Evolutionary conservation across 192 early-diverging fungal species (phyloP).

Genomic region (Coemansia sp.): DNA sequence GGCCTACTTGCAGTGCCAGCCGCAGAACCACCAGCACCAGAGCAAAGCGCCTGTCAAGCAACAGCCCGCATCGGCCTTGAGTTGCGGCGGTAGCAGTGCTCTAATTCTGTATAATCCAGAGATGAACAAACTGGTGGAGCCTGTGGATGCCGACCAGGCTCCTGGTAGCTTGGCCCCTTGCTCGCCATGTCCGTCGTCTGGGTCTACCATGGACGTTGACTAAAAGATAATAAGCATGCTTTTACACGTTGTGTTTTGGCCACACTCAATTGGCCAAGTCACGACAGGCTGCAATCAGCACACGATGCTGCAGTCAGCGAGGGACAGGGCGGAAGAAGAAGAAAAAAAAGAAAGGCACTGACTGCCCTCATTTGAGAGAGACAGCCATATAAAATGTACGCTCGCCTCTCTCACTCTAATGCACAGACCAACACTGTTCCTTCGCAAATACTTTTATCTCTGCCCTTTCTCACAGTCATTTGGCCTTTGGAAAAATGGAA

Average conservation of each 20-base stretch:
- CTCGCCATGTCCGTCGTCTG: not conserved
- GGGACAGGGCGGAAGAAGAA: not conserved
- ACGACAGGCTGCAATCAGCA: not conserved
- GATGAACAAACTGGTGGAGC: not conserved
- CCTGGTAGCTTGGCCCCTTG: not conserved
- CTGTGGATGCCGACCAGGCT: not conserved
- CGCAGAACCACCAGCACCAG: not conserved
- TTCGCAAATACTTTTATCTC: too few relatives aligned
- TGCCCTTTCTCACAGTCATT: too few relatives aligned
- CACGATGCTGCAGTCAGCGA: not conserved
- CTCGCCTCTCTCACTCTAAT: too few relatives aligned
- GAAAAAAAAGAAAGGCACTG: too few relatives aligned
- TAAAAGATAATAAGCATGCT: not conserved
- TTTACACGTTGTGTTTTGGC: not conserved
- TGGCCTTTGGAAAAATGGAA: too few relatives aligned
- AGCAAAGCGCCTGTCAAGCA: not conserved
- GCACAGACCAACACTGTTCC: too few relatives aligned
- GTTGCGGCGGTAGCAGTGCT: not conserved
- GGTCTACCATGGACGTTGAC: not conserved
- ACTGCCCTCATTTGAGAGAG: too few relatives aligned
- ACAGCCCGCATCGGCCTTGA: not conserved
- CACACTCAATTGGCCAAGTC: not conserved
- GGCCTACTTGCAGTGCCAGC: not conserved
- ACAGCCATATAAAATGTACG: not conserved
- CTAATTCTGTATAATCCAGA: not conserved